These are phyloP conservation scores for Panaeolus cyanescens DNA, from an alignment of 768 basidiomycete species.

Conservation along the genomic window DNA sequence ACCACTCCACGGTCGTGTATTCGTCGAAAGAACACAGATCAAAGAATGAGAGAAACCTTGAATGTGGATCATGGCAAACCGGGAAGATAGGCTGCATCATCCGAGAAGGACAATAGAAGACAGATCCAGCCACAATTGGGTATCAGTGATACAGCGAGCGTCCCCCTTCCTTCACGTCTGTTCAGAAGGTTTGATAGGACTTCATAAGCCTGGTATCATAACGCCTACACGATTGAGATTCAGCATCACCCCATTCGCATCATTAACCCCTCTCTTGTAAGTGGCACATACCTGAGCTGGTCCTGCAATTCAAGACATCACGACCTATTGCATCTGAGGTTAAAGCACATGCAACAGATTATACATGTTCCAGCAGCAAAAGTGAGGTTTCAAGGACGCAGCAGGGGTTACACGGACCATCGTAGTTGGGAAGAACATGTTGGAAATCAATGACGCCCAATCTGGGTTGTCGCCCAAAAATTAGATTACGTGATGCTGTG, in stretches of 20 bases:
- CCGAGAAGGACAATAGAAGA: not conserved
- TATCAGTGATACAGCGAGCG: not conserved
- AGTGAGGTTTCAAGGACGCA: not conserved
- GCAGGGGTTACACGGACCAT: not conserved
- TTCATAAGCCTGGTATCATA: not conserved
- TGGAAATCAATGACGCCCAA: conserved; percentile 4
- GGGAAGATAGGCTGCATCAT: not conserved
- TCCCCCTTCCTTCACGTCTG: not conserved
- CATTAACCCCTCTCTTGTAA: not conserved
- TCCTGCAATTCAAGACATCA: not conserved
- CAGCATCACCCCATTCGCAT: not conserved
- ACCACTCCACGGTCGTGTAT: not conserved
- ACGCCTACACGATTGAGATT: not conserved
- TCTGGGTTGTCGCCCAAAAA: not conserved
- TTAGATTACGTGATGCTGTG: conserved; percentile 1
- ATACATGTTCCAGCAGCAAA: not conserved
- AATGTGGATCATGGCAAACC: not conserved
- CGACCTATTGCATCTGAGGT: not conserved
- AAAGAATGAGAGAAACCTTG: not conserved
- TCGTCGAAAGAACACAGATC: not conserved
- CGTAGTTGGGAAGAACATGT: conserved; percentile 2
- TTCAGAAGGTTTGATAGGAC: not conserved
- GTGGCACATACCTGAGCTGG: not conserved
- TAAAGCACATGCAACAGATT: not conserved
- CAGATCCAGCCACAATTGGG: not conserved